Conservation (phyloP, 163 green algal genomes). For the Prototheca stagnorum region DNA sequence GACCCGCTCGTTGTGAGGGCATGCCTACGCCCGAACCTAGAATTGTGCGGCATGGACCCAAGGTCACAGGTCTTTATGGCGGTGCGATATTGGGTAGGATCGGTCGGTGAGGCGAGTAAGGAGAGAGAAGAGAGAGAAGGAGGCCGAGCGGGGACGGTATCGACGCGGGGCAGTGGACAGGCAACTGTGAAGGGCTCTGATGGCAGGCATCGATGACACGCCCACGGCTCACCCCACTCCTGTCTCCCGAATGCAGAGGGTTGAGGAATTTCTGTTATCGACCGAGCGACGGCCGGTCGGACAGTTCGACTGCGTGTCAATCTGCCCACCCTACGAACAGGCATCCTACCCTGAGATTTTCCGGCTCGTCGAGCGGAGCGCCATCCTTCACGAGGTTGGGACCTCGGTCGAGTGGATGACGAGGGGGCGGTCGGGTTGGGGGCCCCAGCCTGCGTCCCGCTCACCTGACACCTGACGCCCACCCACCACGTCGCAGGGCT, state of each 20-base stretch:
- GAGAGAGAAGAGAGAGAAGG: too few species aligned
- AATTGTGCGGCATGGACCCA: too few species aligned
- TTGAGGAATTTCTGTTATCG: slow-evolving; percentile 68
- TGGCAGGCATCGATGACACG: too few species aligned
- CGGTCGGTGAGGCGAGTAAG: too few species aligned
- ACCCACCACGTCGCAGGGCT: slow-evolving; percentile 7
- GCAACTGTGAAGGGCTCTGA: too few species aligned
- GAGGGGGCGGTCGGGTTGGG: background rate
- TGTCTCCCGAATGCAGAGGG: too few species aligned
- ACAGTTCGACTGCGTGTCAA: slow-evolving; percentile 73
- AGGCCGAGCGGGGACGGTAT: too few species aligned
- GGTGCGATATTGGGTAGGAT: too few species aligned
- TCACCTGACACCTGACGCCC: background rate
- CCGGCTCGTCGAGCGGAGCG: slow-evolving; percentile 36
- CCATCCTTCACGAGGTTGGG: slow-evolving; percentile 15
- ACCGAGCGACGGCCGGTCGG: too few species aligned
- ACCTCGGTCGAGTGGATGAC: background rate
- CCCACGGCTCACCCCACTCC: too few species aligned
- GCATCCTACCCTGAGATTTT: slow-evolving; percentile 77
- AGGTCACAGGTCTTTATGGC: too few species aligned
- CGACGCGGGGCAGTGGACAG: too few species aligned
- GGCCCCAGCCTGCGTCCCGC: background rate
- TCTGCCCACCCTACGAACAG: slow-evolving; percentile 74
- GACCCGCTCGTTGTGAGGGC: slow-evolving; percentile 52
- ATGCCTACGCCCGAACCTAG: slow-evolving; percentile 55